Conservation (phyloP, 2,329 filamentous ascomycete species). For the Trichoderma gracile region DNA sequence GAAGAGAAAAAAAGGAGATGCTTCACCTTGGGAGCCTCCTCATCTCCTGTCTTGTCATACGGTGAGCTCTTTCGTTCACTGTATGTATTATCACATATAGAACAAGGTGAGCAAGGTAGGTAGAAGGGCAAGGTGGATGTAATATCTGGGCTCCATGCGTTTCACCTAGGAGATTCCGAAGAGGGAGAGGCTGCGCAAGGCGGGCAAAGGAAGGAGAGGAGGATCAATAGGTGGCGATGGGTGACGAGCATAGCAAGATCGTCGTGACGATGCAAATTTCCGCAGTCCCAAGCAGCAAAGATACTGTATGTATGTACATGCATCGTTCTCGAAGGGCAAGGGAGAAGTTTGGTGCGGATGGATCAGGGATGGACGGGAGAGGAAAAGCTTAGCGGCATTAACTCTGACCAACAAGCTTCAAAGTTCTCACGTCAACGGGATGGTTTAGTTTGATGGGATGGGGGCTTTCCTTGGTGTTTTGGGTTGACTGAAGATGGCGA, state of each 20-base stretch:
- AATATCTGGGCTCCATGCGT: not conserved
- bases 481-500: slow-evolving; percentile 1
- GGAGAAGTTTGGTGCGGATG: not conserved
- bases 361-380: not conserved
- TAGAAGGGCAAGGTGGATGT: too few relatives aligned
- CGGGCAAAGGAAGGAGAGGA: not conserved
- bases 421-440: too few relatives aligned
- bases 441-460: not conserved
- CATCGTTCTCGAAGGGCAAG: slow-evolving; percentile 17
- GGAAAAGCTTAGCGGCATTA: slow-evolving; percentile 8
- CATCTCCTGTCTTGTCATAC: too few relatives aligned
- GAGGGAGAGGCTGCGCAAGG: not conserved
- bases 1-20: not conserved
- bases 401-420: slow-evolving; percentile 9
- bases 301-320: not conserved
- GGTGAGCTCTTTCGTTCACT: too few relatives aligned
- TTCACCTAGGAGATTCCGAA: not conserved
- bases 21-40: not conserved
- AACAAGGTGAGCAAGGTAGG: too few relatives aligned
- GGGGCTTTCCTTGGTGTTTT: not conserved
- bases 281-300: slow-evolving; percentile 1
- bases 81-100: too few relatives aligned
- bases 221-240: too few relatives aligned
- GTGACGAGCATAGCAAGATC: slow-evolving; percentile 28
- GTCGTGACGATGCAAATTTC: slow-evolving; percentile 37